Percentiles rank a stretch among this genome's conserved stretches.
phyloP scores from a whole-genome alignment of 805 yeast genomes.

The Ogataea ganodermae region DNA sequence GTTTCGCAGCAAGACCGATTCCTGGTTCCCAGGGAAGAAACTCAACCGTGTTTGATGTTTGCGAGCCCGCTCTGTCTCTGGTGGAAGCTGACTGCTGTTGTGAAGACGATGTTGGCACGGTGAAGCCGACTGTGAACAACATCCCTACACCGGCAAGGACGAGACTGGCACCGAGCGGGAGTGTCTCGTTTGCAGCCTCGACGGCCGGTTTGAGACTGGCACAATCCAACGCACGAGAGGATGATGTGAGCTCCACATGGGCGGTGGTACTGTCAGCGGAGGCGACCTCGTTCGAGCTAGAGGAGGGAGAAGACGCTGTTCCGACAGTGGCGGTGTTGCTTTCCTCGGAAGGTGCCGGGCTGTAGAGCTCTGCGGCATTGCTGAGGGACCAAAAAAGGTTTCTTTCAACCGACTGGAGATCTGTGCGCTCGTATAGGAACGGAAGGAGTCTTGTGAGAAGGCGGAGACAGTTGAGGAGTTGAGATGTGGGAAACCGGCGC shows the following conservation, averaged over 20 bases:
- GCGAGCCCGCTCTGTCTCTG: neutral
- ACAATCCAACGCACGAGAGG: constrained; percentile 17
- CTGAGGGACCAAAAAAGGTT: constrained; percentile 47
- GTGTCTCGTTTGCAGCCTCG: constrained; percentile 14
- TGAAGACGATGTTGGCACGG: constrained; percentile 37
- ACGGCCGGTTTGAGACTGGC: constrained; percentile 19
- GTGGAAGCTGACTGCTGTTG: neutral
- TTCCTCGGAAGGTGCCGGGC: constrained; percentile 12
- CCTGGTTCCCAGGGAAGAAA: constrained; percentile 79
- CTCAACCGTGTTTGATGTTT: constrained; percentile 33
- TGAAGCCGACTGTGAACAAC: constrained; percentile 60
- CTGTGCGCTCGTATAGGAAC: constrained; percentile 56
- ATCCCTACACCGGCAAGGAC: constrained; percentile 44
- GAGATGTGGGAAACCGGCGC: constrained; percentile 29
- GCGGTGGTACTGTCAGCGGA: constrained; percentile 24
- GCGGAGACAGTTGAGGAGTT: constrained; percentile 62
- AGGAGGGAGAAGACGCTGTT: constrained; percentile 22
- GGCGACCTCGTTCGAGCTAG: constrained; percentile 23
- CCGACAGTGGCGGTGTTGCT: constrained; percentile 29
- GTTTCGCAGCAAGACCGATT: constrained; percentile 47
- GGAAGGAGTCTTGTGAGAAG: constrained; percentile 68
- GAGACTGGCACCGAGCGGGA: constrained; percentile 42
- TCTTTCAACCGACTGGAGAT: constrained; percentile 36
- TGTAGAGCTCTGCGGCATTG: constrained; percentile 17
- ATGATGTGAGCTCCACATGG: constrained; percentile 10